Percentiles rank a stretch among this genome's conserved stretches.
Conservation (phyloP, 768 basidiomycete genomes). For the Boletus edulis region DNA sequence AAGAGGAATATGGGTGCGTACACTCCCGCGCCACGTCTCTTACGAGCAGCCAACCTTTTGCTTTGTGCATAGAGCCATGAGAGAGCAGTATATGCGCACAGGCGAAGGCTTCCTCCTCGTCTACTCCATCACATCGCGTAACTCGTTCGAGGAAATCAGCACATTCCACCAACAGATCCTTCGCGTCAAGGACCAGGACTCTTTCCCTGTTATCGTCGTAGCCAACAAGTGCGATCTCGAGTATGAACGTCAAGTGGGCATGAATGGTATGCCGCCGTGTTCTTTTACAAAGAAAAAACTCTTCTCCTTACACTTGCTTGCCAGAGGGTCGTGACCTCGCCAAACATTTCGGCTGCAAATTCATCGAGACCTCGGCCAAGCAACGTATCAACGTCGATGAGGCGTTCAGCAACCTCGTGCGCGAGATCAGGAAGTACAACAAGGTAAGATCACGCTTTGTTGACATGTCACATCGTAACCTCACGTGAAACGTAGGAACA, state of each 20-base stretch:
- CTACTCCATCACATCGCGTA: constrained; percentile 96
- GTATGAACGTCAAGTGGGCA: constrained; percentile 93
- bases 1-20: constrained; percentile 95
- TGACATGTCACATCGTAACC: neutral
- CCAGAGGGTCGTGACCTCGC: constrained; percentile 97
- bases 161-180: constrained; percentile 96
- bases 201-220: constrained; percentile 92
- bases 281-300: neutral
- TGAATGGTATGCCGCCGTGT: constrained; percentile 63
- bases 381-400: constrained; percentile 96
- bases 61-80: constrained; percentile 73
- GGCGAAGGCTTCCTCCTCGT: constrained; percentile 98
- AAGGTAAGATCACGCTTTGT: constrained; percentile 50
- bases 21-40: neutral
- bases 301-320: neutral
- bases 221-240: constrained; percentile 99
- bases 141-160: constrained; percentile 96
- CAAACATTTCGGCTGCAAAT: constrained; percentile 90
- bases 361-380: constrained; percentile 96
- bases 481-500: constrained; percentile 52
- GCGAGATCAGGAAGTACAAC: constrained; percentile 92
- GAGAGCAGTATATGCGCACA: constrained; percentile 98
- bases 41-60: neutral
- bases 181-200: constrained; percentile 94
- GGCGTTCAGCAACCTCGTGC: constrained; percentile 89